Conservation (phyloP, 1,139 yeast genomes). For the Sugiyamaella paludigena region DNA sequence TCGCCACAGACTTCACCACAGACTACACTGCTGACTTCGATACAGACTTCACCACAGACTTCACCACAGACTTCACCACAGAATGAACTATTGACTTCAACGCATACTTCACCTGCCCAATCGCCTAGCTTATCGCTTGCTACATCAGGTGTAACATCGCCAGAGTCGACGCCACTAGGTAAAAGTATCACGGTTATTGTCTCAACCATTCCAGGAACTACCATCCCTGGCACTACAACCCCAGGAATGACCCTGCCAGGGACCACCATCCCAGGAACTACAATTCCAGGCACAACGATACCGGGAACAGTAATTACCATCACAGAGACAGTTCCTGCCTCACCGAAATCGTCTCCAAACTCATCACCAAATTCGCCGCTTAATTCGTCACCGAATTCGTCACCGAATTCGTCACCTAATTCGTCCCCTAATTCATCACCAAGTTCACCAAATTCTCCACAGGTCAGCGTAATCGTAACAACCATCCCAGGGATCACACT, state of each 20-base stretch:
- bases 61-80: too few species aligned
- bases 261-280: constrained; percentile 17
- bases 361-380: constrained; percentile 3
- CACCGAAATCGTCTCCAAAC: background rate
- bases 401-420: background rate
- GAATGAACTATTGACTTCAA: too few species aligned
- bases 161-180: constrained; percentile 5
- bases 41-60: too few species aligned
- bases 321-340: constrained; percentile 1
- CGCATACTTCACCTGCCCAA: constrained; percentile 7
- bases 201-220: constrained; percentile 21
- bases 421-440: background rate
- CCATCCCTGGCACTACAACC: constrained; percentile 23
- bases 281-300: constrained; percentile 11
- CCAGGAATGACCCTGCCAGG: constrained; percentile 23
- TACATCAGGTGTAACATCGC: constrained; percentile 3
- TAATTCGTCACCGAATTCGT: background rate
- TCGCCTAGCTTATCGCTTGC: constrained; percentile 1
- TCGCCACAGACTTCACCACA: too few species aligned
- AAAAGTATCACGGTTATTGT: constrained; percentile 17
- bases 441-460: constrained; percentile 4
- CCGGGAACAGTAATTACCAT: constrained; percentile 11
- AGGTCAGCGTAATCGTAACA: background rate
- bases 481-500: background rate
- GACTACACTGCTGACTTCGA: too few species aligned